These are phyloP conservation scores for Aspergillus asperescens DNA, from an alignment of 495 filamentous ascomycete genomes.

Conservation along the genomic window DNA sequence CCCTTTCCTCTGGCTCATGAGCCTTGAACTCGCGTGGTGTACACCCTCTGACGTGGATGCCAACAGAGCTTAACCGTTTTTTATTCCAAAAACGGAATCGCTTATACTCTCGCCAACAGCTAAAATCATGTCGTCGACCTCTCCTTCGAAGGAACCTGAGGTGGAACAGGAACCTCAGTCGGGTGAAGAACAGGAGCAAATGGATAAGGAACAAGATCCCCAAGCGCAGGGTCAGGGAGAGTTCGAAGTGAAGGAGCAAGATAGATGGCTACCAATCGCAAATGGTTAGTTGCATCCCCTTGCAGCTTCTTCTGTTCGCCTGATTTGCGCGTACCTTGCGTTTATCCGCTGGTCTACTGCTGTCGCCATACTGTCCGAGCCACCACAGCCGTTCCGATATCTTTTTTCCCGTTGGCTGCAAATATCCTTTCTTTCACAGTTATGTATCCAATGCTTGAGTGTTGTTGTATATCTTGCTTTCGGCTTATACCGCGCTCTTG, in stretches of 20 bases:
- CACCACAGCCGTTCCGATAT: constrained; percentile 15
- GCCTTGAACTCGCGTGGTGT: constrained; percentile 31
- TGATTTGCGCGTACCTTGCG: constrained; percentile 56
- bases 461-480: neutral
- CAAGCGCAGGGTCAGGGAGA: constrained; percentile 64
- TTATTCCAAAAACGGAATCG: constrained; percentile 30
- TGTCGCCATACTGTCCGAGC: constrained; percentile 32
- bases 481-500: neutral
- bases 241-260: constrained; percentile 99
- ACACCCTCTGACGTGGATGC: constrained; percentile 47
- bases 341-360: constrained; percentile 44
- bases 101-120: constrained; percentile 26
- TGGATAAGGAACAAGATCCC: constrained; percentile 62
- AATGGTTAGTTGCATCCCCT: constrained; percentile 82
- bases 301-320: constrained; percentile 46
- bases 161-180: constrained; percentile 90
- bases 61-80: constrained; percentile 39
- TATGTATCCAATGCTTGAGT: neutral
- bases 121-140: constrained; percentile 90
- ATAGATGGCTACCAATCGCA: constrained; percentile 99
- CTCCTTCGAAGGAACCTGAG: constrained; percentile 76
- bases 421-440: neutral
- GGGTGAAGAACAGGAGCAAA: constrained; percentile 75
- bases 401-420: constrained; percentile 19
- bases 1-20: constrained; percentile 22